Conservation (phyloP, 192 early-diverging fungal species). For the Backusella parvicylindrica region DNA sequence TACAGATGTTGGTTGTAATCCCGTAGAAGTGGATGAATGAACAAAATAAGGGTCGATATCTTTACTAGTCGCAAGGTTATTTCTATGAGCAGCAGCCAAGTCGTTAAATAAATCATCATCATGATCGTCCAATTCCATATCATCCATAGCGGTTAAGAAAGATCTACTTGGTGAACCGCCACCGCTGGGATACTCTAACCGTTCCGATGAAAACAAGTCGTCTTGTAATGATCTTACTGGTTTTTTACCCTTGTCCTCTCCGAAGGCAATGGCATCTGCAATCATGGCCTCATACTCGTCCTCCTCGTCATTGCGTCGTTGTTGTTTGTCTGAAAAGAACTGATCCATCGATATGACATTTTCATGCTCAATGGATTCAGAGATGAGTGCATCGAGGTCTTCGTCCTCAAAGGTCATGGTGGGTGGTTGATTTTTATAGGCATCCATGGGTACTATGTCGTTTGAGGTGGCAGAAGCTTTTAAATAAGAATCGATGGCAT, state of each 20-base stretch:
- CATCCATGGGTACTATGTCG: neutral
- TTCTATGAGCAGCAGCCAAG: neutral
- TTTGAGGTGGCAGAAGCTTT: neutral
- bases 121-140: constrained; percentile 4
- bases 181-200: neutral
- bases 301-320: neutral
- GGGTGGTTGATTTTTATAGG: neutral
- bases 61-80: neutral
- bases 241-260: neutral
- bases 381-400: neutral
- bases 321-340: neutral
- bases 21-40: neutral
- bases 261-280: neutral
- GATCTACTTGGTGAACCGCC: neutral
- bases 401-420: neutral
- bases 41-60: neutral
- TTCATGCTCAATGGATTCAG: neutral
- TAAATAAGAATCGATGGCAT: neutral
- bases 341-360: neutral
- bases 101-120: neutral
- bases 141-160: neutral
- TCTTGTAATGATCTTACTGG: neutral
- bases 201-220: neutral
- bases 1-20: neutral
- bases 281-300: neutral